Evolutionary conservation across 2,329 filamentous ascomycete genomes (phyloP).

Genomic region (Pseudovirgaria hyperparasitica): DNA sequence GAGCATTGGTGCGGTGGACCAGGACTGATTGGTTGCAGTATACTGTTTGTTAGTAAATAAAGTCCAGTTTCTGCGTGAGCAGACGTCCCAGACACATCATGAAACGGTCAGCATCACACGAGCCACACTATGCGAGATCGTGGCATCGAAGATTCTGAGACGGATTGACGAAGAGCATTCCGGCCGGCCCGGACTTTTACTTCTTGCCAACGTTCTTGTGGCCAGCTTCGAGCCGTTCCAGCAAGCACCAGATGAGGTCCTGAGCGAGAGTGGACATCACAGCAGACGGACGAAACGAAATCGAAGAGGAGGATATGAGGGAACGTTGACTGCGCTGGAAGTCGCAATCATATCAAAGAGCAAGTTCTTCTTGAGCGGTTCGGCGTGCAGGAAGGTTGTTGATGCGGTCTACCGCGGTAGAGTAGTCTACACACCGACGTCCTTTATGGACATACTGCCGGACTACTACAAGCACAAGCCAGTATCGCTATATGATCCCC

Average conservation of each 20-base stretch:
- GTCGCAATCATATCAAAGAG: conserved; percentile 73
- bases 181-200: conserved; percentile 55
- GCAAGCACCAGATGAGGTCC: conserved; percentile 58
- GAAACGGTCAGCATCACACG: conserved; percentile 72
- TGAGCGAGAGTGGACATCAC: conserved; percentile 46
- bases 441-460: conserved; percentile 71
- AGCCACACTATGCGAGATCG: conserved; percentile 65
- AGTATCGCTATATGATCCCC: conserved; percentile 68
- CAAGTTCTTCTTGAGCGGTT: conserved; percentile 64
- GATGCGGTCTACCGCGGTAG: conserved; percentile 71
- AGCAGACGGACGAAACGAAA: no score
- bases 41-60: conserved; percentile 77
- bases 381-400: conserved; percentile 70
- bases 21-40: conserved; percentile 34
- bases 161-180: conserved; percentile 68
- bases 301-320: conserved; percentile 36
- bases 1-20: no score
- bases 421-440: conserved; percentile 62
- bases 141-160: conserved; percentile 65
- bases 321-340: conserved; percentile 65
- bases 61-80: conserved; percentile 66
- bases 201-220: conserved; percentile 67
- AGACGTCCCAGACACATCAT: conserved; percentile 60
- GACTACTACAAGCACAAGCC: conserved; percentile 78
- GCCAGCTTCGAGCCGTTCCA: conserved; percentile 79